Base-by-base conservation (phyloP, 306 rosid species). In the Alnus glutinosa region DNA sequence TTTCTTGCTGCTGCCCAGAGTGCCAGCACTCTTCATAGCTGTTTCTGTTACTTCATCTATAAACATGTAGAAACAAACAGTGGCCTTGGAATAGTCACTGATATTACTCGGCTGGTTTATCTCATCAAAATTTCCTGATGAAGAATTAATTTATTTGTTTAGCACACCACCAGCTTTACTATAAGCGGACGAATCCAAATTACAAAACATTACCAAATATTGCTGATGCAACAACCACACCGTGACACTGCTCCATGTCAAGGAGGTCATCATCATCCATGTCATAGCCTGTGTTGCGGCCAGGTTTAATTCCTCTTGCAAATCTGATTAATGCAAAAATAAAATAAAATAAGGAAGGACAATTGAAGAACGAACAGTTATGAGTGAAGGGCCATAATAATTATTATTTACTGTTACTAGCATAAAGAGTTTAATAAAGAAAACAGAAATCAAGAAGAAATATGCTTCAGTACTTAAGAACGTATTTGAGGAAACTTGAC, bases 211-310 rank as follows among this genome's bases (percentile, higher is more conserved):
- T 86, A 94, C 98, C 95, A 85, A 92, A 94, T 83, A 94, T 84
- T 77, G 97, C 94, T n/a, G 98, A 94, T 64, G 97, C 97, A 82
- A 94, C 97, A 81, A 92, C 97, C 66, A 95, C 89, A 34, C 97
- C 98, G 39, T 18, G 84, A 77, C 98, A 94, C 74, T 84, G 92
- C 62, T 94, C 97, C 97, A 92, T 90, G 44, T 88, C 88, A 79
- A 72, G 78, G 71, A 89, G 93, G 80, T 91, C 97, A 51, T 66
- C 92, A 36, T 89, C 93, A 81, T 89, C 93, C 73, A 94, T 86
- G 81, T 92, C 93, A 84, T 77, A 94, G 82, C 98, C 97, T 28
- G 97, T 90, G 85, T 86, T 89, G 44, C 70, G 91, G 49, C 98
- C 98, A 80, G 97, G 94, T 85, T 85, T 92, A 71, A 54, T 66